Percentiles rank a stretch among this genome's conserved stretches.
Conservation (phyloP, 345 rosid species). For the Sisymbrium irio region DNA sequence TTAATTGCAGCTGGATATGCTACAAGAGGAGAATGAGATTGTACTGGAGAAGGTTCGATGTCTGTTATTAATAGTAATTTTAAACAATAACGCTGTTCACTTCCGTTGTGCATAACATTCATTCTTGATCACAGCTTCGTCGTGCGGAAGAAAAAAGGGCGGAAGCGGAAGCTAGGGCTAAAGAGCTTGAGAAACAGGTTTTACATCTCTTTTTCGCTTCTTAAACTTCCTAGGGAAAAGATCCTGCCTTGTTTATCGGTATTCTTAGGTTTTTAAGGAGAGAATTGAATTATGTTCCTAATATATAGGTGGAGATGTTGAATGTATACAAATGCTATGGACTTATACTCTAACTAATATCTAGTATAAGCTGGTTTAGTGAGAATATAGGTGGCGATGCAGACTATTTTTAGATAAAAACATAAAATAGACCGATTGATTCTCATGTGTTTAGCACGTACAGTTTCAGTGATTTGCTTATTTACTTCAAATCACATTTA, state of each 20-base stretch:
- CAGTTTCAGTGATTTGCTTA: conserved; percentile 1
- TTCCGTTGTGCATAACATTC: conserved; percentile 20
- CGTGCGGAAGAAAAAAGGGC: conserved; percentile 72
- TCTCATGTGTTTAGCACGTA: neutral
- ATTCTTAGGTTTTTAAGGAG: neutral
- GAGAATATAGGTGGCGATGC: neutral
- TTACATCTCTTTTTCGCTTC: neutral
- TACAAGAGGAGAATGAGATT: conserved; percentile 86
- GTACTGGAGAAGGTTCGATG: conserved; percentile 60
- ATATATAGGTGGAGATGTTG: neutral
- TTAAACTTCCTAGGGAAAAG: neutral
- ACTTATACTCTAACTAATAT: neutral
- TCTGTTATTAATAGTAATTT: neutral
- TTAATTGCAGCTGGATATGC: conserved; percentile 84
- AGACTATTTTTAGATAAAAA: conserved; percentile 3
- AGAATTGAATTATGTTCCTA: neutral
- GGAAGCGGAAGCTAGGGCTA: conserved; percentile 92
- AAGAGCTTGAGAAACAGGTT: conserved; percentile 99
- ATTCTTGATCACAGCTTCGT: conserved; percentile 59
- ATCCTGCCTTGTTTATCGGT: neutral
- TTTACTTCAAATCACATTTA: neutral
- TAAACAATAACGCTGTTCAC: conserved; percentile 7
- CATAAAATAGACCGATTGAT: neutral
- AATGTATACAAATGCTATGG: neutral
- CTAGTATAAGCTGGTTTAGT: neutral